Evolutionary conservation across 306 rosid species (phyloP).

Genomic region (Lablab purpureus): DNA sequence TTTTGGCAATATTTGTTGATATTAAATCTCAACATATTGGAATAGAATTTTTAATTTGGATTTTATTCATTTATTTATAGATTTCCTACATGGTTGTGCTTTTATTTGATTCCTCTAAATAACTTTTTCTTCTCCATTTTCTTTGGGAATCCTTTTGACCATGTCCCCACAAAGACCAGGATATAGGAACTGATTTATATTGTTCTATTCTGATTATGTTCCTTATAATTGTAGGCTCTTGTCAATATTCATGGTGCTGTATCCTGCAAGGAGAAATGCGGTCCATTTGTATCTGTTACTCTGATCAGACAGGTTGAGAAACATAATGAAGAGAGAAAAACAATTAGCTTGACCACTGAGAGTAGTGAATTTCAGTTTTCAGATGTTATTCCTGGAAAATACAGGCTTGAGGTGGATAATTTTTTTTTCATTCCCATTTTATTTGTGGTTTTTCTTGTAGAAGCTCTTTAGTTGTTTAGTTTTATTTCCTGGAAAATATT

Average conservation of each 20-base stretch:
- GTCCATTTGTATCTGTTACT: slow-evolving; percentile 77
- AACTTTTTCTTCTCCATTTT: slow-evolving; percentile 25
- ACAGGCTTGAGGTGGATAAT: slow-evolving; percentile 80
- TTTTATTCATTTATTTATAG: slow-evolving; percentile 24
- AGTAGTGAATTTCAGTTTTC: slow-evolving; percentile 72
- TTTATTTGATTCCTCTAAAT: slow-evolving; percentile 31
- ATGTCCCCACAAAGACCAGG: slow-evolving; percentile 11
- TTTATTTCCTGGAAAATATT: slow-evolving; percentile 27
- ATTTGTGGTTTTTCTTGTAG: slow-evolving; percentile 13
- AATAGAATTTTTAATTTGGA: slow-evolving; percentile 5
- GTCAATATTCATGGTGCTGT: slow-evolving; percentile 83
- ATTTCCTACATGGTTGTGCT: neutral
- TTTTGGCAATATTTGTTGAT: neutral
- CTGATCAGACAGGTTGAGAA: slow-evolving; percentile 66
- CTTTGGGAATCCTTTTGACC: slow-evolving; percentile 29
- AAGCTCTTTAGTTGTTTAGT: slow-evolving; percentile 28
- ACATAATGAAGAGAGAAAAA: slow-evolving; percentile 62
- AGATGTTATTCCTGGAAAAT: slow-evolving; percentile 87
- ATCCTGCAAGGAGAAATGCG: slow-evolving; percentile 87
- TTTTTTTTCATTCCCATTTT: slow-evolving; percentile 35
- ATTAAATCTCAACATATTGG: slow-evolving; percentile 10
- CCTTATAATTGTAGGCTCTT: slow-evolving; percentile 67
- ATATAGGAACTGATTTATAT: slow-evolving; percentile 9
- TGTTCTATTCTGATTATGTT: slow-evolving; percentile 38
- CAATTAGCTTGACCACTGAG: slow-evolving; percentile 65